These are phyloP conservation scores for Aspergillus caelatus DNA, from an alignment of 2,329 filamentous ascomycete genomes.

Conservation along the genomic window DNA sequence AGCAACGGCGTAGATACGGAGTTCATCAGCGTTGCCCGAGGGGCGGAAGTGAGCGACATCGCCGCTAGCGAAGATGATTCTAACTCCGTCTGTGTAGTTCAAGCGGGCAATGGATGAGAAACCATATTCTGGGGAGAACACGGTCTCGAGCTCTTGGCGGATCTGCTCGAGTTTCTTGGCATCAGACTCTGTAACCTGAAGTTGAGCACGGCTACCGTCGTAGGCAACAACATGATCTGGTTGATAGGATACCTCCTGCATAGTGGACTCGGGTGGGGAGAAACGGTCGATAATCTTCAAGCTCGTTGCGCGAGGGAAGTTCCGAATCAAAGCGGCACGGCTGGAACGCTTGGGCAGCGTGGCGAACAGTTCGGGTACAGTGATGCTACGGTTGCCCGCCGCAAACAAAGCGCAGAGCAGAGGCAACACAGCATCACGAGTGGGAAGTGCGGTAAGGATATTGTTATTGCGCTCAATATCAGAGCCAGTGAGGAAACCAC, in stretches of 20 bases:
- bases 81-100: conserved; percentile 37
- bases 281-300: conserved; percentile 33
- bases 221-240: conserved; percentile 17
- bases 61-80: conserved; percentile 34
- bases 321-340: conserved; percentile 33
- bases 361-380: conserved; percentile 31
- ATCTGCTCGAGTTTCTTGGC: conserved; percentile 23
- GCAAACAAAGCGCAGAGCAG: conserved; percentile 34
- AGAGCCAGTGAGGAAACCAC: conserved; percentile 37
- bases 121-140: conserved; percentile 31
- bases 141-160: conserved; percentile 27
- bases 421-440: conserved; percentile 35
- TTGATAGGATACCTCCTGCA: conserved; percentile 26
- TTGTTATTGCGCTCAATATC: conserved; percentile 33
- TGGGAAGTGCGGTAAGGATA: conserved; percentile 33
- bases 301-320: conserved; percentile 35
- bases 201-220: conserved; percentile 9
- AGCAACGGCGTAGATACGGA: conserved; percentile 37
- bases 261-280: conserved; percentile 25
- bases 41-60: conserved; percentile 38
- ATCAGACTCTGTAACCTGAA: conserved; percentile 14
- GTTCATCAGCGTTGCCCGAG: conserved; percentile 38
- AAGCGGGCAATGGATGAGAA: conserved; percentile 28
- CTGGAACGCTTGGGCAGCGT: conserved; percentile 34
- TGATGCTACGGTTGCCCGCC: conserved; percentile 25